These are phyloP conservation scores for Polytrichum formosum DNA, from an alignment of 225 moss, liverwort and hornwort species.

Conservation along the genomic window DNA sequence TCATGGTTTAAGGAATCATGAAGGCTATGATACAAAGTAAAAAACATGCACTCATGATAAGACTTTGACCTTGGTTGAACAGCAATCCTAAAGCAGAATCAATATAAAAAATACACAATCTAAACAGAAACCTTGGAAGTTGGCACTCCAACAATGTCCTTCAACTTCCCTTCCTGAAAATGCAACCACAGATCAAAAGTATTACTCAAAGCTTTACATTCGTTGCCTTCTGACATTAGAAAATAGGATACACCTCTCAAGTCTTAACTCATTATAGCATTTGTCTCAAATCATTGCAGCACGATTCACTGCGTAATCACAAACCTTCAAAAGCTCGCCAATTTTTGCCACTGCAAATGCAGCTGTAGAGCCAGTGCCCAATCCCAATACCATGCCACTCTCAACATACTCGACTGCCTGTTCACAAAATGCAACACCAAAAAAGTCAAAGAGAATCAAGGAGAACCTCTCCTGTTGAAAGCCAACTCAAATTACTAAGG, in stretches of 20 bases:
- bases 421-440: neutral
- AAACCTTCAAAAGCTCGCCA: slow-evolving; percentile 92
- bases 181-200: neutral
- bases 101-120: neutral
- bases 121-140: slow-evolving; percentile 66
- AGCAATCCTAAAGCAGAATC: too few relatives aligned
- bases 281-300: neutral
- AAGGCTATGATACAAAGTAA: too few relatives aligned
- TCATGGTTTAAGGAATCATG: too few relatives aligned
- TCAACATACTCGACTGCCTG: slow-evolving; percentile 92
- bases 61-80: too few relatives aligned
- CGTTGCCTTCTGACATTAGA: neutral
- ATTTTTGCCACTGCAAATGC: slow-evolving; percentile 90
- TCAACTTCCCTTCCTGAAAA: slow-evolving; percentile 71
- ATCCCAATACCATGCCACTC: slow-evolving; percentile 96
- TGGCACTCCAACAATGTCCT: slow-evolving; percentile 87
- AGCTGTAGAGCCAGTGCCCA: slow-evolving; percentile 96
- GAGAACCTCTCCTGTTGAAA: too few relatives aligned
- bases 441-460: too few relatives aligned
- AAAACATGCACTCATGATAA: too few relatives aligned
- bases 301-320: neutral
- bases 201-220: too few relatives aligned
- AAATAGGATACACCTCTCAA: too few relatives aligned
- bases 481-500: too few relatives aligned
- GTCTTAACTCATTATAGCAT: too few relatives aligned